Percentiles rank a stretch among this genome's conserved stretches.
Conservation (phyloP, 306 rosid genomes). For the Dalbergia oliveri region DNA sequence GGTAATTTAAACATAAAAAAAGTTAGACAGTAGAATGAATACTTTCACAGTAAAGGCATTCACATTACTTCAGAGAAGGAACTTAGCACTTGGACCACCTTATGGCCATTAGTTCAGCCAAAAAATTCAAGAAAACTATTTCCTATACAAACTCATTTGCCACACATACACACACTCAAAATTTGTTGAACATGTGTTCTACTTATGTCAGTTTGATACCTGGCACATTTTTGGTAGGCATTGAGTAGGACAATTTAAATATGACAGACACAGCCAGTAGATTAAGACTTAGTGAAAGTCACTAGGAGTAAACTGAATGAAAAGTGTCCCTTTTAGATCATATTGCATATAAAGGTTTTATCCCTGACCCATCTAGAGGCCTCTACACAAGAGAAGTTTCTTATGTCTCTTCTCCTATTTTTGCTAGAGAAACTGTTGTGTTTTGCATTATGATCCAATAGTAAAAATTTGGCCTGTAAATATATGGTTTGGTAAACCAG, state of each 20-base stretch:
- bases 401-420: conserved; percentile 22
- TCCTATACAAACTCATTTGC: too few species aligned
- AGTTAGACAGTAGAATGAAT: too few species aligned
- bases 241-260: neutral
- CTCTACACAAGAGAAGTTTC: neutral
- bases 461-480: neutral
- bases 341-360: neutral
- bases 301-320: neutral
- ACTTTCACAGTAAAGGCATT: too few species aligned
- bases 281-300: neutral
- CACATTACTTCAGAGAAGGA: too few species aligned
- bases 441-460: conserved; percentile 5
- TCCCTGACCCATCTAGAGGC: conserved; percentile 28
- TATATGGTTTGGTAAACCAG: conserved; percentile 10
- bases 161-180: too few species aligned
- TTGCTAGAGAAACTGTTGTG: conserved; percentile 8
- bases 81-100: too few species aligned
- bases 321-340: neutral
- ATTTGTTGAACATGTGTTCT: neutral
- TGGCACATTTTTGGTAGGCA: neutral
- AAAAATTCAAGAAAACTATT: too few species aligned
- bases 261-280: neutral
- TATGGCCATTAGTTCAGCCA: too few species aligned
- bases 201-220: conserved; percentile 17
- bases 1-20: too few species aligned